Conservation (phyloP, 805 yeast species). For the Saccharomycopsis synnaedendra region DNA sequence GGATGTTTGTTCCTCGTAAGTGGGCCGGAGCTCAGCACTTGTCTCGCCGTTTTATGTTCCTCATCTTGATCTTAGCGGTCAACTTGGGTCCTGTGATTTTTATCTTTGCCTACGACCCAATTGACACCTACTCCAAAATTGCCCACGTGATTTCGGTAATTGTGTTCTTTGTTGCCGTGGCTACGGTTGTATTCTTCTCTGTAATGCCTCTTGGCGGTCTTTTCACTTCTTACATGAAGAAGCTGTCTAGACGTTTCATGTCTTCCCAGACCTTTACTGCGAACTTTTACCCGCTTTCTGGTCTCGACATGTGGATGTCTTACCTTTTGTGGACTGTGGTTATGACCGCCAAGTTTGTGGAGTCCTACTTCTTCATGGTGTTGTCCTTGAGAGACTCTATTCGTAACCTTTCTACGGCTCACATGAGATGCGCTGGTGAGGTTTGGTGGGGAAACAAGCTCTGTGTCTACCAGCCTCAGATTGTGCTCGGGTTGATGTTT, state of each 20-base stretch:
- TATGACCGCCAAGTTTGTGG: constrained; percentile 78
- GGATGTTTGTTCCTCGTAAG: constrained; percentile 92
- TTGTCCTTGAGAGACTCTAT: constrained; percentile 90
- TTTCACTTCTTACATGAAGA: constrained; percentile 86
- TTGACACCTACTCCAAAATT: constrained; percentile 52
- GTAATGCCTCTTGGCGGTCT: constrained; percentile 95
- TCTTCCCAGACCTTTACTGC: constrained; percentile 96
- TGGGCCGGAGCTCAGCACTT: constrained; percentile 99
- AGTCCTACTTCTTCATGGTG: constrained; percentile 87
- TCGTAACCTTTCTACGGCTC: constrained; percentile 72
- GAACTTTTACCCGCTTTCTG: constrained; percentile 65
- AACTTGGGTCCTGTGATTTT: constrained; percentile 84
- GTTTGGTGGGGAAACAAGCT: constrained; percentile 59
- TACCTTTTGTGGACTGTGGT: constrained; percentile 84
- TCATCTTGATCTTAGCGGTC: constrained; percentile 49
- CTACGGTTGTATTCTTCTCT: constrained; percentile 76
- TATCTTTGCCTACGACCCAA: constrained; percentile 71
- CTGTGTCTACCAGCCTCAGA: constrained; percentile 79
- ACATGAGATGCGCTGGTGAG: constrained; percentile 95
- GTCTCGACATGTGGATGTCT: constrained; percentile 94
- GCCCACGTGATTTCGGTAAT: constrained; percentile 76
- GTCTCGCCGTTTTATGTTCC: constrained; percentile 73
- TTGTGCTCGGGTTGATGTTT: constrained; percentile 86
- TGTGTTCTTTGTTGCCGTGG: constrained; percentile 79
- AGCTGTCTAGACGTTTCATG: constrained; percentile 75